phyloP scores from a whole-genome alignment of 495 filamentous ascomycete species.

The Physcia stellaris region DNA sequence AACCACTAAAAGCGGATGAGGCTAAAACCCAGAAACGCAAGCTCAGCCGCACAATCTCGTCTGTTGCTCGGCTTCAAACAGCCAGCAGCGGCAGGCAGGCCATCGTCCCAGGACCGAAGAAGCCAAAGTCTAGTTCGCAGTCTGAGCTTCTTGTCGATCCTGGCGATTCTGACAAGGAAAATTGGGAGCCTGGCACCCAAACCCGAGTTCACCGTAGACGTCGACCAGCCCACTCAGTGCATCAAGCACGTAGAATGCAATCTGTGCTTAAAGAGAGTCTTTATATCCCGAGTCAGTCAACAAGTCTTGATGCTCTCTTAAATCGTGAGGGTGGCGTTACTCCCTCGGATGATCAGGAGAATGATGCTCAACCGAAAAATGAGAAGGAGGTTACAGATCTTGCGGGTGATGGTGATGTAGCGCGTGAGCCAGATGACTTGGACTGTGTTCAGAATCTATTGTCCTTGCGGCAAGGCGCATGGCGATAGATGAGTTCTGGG shows the following conservation, averaged over 20 bases:
- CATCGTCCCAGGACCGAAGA: conserved; percentile 7
- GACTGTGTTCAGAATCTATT: conserved; percentile 69
- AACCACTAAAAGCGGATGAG: conserved; percentile 26
- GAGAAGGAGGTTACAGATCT: conserved; percentile 49
- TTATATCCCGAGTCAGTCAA: conserved; percentile 15
- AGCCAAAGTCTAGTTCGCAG: conserved; percentile 18
- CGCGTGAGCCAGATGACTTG: conserved; percentile 50
- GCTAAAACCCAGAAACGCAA: conserved; percentile 45
- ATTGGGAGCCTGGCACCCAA: conserved; percentile 56
- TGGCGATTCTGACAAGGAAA: conserved; percentile 91
- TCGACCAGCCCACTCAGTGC: conserved; percentile 2
- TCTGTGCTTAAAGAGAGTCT: conserved; percentile 29
- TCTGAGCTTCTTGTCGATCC: conserved; percentile 17
- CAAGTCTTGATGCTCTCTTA: conserved; percentile 7
- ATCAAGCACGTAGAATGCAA: conserved; percentile 10
- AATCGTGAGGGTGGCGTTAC: conserved; percentile 3
- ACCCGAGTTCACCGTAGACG: conserved; percentile 20
- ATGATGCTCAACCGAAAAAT: conserved; percentile 19
- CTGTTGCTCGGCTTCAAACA: conserved; percentile 52
- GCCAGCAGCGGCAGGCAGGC: conserved; percentile 7
- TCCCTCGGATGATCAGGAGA: conserved; percentile 1
- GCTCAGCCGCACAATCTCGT: conserved; percentile 50
- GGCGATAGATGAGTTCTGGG: no score
- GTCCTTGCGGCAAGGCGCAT: conserved; percentile 55
- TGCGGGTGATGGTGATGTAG: conserved; percentile 51